These are phyloP conservation scores for Dentipellis fragilis DNA, from an alignment of 768 basidiomycete species.

Conservation along the genomic window DNA sequence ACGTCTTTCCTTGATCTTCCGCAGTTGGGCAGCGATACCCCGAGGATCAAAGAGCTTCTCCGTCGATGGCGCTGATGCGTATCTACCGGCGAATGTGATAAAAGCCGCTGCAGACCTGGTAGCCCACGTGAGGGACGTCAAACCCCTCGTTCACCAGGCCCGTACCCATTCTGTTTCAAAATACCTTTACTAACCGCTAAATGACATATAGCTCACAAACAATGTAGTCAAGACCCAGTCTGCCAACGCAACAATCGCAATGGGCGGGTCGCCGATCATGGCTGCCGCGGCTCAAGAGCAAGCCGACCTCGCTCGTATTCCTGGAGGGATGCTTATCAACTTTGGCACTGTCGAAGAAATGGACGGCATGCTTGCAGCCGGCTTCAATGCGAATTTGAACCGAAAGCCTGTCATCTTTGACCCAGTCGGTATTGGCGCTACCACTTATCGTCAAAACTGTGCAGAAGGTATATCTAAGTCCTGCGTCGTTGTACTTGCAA, in stretches of 20 bases:
- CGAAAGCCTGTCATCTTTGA: slow-evolving; percentile 80
- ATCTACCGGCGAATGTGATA: slow-evolving; percentile 27
- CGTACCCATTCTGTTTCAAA: neutral
- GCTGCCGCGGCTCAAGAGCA: slow-evolving; percentile 78
- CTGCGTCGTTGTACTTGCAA: neutral
- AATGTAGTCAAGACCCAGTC: slow-evolving; percentile 83
- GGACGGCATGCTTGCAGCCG: slow-evolving; percentile 69
- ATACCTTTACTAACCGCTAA: neutral
- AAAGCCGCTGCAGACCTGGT: slow-evolving; percentile 40
- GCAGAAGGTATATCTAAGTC: slow-evolving; percentile 36
- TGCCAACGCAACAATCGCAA: slow-evolving; percentile 80
- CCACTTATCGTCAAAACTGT: slow-evolving; percentile 50
- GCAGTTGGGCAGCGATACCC: slow-evolving; percentile 27
- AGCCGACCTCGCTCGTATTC: slow-evolving; percentile 58
- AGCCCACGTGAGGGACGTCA: slow-evolving; percentile 34
- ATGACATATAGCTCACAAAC: slow-evolving; percentile 64
- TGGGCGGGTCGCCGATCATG: slow-evolving; percentile 93
- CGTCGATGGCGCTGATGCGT: slow-evolving; percentile 5
- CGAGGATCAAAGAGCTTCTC: slow-evolving; percentile 14
- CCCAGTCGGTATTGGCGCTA: slow-evolving; percentile 88
- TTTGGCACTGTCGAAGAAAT: slow-evolving; percentile 71
- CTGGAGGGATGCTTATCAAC: slow-evolving; percentile 71
- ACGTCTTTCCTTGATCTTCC: slow-evolving; percentile 32
- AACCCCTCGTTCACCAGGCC: slow-evolving; percentile 80
- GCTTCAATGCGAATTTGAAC: slow-evolving; percentile 53